These are phyloP conservation scores for Naganishia randhawae DNA, from an alignment of 768 basidiomycete species.

Conservation along the genomic window DNA sequence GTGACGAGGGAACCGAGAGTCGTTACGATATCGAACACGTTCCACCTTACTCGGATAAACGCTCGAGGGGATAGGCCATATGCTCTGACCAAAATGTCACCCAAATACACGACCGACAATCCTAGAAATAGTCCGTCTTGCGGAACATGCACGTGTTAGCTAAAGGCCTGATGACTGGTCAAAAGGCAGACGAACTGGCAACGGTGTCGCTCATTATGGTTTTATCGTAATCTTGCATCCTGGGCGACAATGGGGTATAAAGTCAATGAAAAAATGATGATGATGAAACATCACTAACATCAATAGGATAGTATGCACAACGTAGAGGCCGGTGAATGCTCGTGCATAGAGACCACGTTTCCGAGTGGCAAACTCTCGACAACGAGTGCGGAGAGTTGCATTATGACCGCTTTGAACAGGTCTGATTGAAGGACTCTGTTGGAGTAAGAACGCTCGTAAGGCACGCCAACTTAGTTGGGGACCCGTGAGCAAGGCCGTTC, in stretches of 20 bases:
- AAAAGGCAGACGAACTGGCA: slow-evolving; percentile 61
- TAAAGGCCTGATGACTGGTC: too few species aligned
- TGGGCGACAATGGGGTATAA: slow-evolving; percentile 44
- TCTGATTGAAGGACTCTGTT: slow-evolving; percentile 78
- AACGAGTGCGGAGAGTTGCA: slow-evolving; percentile 71
- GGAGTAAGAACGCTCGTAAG: slow-evolving; percentile 77
- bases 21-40: slow-evolving; percentile 78
- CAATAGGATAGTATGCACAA: slow-evolving; percentile 74
- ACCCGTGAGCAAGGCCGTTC: slow-evolving; percentile 76
- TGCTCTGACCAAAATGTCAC: slow-evolving; percentile 74
- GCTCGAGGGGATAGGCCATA: slow-evolving; percentile 78
- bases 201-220: slow-evolving; percentile 57
- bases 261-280: too few species aligned
- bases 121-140: slow-evolving; percentile 73
- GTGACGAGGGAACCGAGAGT: slow-evolving; percentile 78
- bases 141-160: too few species aligned
- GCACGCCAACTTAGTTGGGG: slow-evolving; percentile 93
- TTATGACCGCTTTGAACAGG: slow-evolving; percentile 58
- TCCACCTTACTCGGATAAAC: slow-evolving; percentile 90
- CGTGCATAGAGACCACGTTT: slow-evolving; percentile 93
- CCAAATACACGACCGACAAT: slow-evolving; percentile 66
- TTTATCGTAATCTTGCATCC: slow-evolving; percentile 73
- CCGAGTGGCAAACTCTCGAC: slow-evolving; percentile 80
- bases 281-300: slow-evolving; percentile 54
- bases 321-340: slow-evolving; percentile 70